Conservation (phyloP, 148 eudicot genomes). For the Vaccinium vitisidaea region DNA sequence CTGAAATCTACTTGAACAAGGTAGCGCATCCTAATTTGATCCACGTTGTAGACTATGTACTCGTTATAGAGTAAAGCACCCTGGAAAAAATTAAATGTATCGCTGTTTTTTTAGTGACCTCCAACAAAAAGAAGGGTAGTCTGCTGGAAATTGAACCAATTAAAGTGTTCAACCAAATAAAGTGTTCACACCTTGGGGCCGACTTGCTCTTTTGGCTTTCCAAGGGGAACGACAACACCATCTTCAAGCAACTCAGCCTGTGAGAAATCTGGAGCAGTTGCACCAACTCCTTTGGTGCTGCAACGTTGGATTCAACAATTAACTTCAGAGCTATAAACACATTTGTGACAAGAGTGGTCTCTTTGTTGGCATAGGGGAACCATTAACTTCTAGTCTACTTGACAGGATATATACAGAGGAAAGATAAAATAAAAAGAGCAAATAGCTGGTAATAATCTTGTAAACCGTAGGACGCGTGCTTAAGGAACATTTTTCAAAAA, state of each 20-base stretch:
- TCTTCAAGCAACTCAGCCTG: conserved; percentile 60
- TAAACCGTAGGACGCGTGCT: not conserved
- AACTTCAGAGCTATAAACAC: not conserved
- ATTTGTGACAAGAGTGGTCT: not conserved
- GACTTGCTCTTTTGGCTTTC: conserved; percentile 56
- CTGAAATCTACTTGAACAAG: conserved; percentile 76
- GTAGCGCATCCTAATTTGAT: conserved; percentile 92
- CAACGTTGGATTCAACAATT: conserved; percentile 12
- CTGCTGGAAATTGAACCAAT: too few relatives aligned
- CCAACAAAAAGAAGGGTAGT: too few relatives aligned
- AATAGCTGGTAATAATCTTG: not conserved
- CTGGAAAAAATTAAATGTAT: conserved; percentile 39
- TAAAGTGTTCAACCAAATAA: not conserved
- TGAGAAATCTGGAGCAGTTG: conserved; percentile 69
- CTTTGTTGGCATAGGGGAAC: not conserved
- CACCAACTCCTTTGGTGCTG: conserved; percentile 98
- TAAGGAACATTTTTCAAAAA: not conserved
- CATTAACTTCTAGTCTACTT: not conserved
- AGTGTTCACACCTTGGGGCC: conserved; percentile 33
- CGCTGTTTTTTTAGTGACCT: not conserved
- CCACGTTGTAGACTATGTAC: conserved; percentile 90
- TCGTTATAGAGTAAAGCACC: conserved; percentile 74
- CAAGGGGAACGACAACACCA: conserved; percentile 77
- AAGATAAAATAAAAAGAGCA: not conserved
- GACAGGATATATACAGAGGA: not conserved